Base-by-base conservation (phyloP, 73 alveolate species). In the Blepharisma japonicum region DNA sequence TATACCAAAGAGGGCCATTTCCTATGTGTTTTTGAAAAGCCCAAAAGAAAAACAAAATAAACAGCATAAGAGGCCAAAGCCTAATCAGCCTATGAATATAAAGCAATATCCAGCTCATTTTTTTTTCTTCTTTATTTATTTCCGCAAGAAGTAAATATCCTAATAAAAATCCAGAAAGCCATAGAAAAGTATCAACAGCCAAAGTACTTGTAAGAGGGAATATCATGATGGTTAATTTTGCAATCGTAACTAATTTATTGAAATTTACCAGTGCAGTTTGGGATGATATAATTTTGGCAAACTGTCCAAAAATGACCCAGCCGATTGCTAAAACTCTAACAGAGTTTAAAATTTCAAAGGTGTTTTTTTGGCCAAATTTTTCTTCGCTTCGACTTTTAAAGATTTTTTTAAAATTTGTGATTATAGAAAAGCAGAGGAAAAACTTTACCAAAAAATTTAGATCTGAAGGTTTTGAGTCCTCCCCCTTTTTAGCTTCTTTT, bases 131-230 rank as follows among this genome's bases (percentile, higher is more conserved):
- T 18, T 71, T 76, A 53, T 80, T 68, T 53, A 80, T 45, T 50
- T 68, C 70, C 23, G 42, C 38, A 4, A 77, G 9, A 23, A 80
- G 11, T 7, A 53, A 27, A 47, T 56, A 82, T 46, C 21, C 20
- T 25, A 48, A 20, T 6, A 72, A 47, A 80, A 74, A 82, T 39
- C 89, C 89, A 9, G 82, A 71, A 6, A 72, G 71, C 70, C 49
- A 55, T 46, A 77, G 74, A 84, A 82, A 82, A 7, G 85, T 25
- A 66, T 82, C 89, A 45, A 82, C 89, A 25, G 89, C 89, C 14
- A 20, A 61, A 61, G 23, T 14, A 14, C 47, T 39, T 20, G 47
- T 39, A 61, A 14, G 23, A 18, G 23, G 47, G 50, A 61, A n/a
- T 14, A 53, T 53, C n/a, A 53, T 14, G 2, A 14, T 53, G 3